A percentile compares a stretch with the other conserved stretches of the same genome.
Conservation (phyloP, 192 early-diverging fungal genomes). For the Umbelopsis isabellina region DNA sequence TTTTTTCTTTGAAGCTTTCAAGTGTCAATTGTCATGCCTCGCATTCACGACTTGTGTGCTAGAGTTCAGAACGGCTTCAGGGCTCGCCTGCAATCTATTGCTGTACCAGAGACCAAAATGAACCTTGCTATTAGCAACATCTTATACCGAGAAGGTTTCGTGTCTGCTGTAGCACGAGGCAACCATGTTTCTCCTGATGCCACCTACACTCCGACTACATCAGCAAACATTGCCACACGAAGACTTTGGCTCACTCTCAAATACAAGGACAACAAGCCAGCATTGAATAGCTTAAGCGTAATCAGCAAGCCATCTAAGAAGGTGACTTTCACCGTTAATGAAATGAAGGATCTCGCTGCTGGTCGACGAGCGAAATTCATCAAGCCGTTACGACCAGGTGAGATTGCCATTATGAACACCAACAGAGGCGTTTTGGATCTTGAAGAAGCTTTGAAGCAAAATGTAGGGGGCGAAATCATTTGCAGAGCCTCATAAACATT, state of each 20-base stretch:
- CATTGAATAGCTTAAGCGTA: constrained; percentile 73
- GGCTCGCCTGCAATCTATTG: constrained; percentile 77
- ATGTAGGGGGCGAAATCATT: constrained; percentile 88
- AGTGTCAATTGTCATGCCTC: constrained; percentile 60
- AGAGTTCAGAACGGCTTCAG: constrained; percentile 91
- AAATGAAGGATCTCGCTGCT: constrained; percentile 78
- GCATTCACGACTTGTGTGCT: constrained; percentile 82
- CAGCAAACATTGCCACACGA: constrained; percentile 81
- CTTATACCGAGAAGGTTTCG: constrained; percentile 91
- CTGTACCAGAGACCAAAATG: constrained; percentile 87
- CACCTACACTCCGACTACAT: constrained; percentile 72
- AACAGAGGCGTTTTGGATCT: constrained; percentile 86
- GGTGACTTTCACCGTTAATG: constrained; percentile 78
- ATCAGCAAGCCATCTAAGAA: constrained; percentile 88
- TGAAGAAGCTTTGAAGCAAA: constrained; percentile 84
- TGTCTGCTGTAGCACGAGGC: constrained; percentile 78
- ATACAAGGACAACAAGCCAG: constrained; percentile 84
- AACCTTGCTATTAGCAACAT: constrained; percentile 85
- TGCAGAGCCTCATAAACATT: constrained; percentile 57
- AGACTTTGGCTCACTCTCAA: constrained; percentile 95
- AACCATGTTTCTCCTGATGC: constrained; percentile 78
- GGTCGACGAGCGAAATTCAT: constrained; percentile 76
- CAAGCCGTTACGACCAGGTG: constrained; percentile 83
- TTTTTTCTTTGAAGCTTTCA: neutral
- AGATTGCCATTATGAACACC: constrained; percentile 90